These are phyloP conservation scores for Sphaceloma murrayae DNA, from an alignment of 2,329 filamentous ascomycete species.

Conservation along the genomic window DNA sequence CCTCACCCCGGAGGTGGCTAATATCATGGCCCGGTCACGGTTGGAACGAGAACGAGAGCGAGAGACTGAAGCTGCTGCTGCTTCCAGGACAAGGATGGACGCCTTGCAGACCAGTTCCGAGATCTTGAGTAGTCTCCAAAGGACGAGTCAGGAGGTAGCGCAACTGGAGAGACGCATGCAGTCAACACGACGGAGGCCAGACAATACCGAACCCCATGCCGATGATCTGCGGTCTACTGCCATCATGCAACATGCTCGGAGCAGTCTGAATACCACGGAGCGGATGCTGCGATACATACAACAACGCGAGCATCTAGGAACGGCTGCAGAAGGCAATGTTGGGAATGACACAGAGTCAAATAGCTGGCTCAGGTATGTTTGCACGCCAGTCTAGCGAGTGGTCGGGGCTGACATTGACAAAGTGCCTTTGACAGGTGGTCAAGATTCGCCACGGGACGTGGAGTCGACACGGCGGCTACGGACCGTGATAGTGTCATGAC, in stretches of 20 bases:
- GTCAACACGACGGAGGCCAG: slow-evolving; percentile 24
- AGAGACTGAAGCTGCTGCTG: slow-evolving; percentile 23
- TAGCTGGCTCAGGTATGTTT: no score
- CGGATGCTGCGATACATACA: slow-evolving; percentile 34
- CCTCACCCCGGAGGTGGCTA: slow-evolving; percentile 32
- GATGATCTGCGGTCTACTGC: slow-evolving; percentile 27
- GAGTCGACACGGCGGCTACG: background rate
- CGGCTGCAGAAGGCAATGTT: no score
- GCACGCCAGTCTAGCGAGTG: no score
- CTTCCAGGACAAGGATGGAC: slow-evolving; percentile 20
- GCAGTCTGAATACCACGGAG: slow-evolving; percentile 25
- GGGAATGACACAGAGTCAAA: no score
- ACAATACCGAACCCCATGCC: slow-evolving; percentile 23
- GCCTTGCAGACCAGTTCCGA: slow-evolving; percentile 20
- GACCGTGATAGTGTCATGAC: slow-evolving; percentile 11
- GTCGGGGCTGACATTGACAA: no score
- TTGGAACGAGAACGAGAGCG: slow-evolving; percentile 29
- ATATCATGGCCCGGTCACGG: slow-evolving; percentile 31
- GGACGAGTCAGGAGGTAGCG: slow-evolving; percentile 22
- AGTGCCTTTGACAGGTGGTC: no score
- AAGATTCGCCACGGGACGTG: slow-evolving; percentile 1
- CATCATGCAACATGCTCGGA: slow-evolving; percentile 27
- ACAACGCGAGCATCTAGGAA: slow-evolving; percentile 29
- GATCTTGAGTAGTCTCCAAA: slow-evolving; percentile 14
- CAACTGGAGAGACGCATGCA: slow-evolving; percentile 23